phyloP scores from a whole-genome alignment of 2,329 filamentous ascomycete genomes.

The Aspergillus sp. region DNA sequence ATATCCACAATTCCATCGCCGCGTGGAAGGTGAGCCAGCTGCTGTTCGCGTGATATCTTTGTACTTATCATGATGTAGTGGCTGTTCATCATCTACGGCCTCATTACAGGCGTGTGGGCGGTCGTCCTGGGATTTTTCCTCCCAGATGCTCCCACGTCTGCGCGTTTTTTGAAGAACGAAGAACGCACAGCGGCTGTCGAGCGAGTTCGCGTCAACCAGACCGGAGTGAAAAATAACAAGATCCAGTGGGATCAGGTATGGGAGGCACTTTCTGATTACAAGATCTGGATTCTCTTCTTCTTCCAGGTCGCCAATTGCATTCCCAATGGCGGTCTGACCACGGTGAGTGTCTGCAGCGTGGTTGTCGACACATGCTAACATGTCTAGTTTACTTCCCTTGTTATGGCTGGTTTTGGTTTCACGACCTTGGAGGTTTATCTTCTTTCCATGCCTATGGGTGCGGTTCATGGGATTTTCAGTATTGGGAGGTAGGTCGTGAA shows the following conservation, averaged over 20 bases:
- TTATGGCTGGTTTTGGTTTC: conserved; percentile 18
- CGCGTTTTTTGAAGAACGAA: not conserved
- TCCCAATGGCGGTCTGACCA: not conserved
- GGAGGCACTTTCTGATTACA: not conserved
- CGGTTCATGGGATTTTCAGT: conserved; percentile 9
- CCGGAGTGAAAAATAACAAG: conserved; percentile 1
- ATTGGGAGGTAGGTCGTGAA: not conserved
- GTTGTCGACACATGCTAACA: not conserved
- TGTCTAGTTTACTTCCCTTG: conserved; percentile 15
- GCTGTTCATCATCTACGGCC: conserved; percentile 3
- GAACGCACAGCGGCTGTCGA: not conserved
- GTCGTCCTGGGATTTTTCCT: not conserved
- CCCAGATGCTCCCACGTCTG: not conserved
- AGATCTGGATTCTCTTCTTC: not conserved
- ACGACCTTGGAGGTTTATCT: conserved; percentile 17
- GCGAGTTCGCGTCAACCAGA: not conserved
- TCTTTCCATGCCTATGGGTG: conserved; percentile 10
- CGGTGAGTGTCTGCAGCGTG: not conserved
- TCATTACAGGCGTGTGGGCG: not conserved
- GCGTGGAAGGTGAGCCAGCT: conserved; percentile 18
- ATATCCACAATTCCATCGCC: conserved; percentile 23
- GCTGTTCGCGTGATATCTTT: no score
- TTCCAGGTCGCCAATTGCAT: not conserved
- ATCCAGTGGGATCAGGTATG: not conserved
- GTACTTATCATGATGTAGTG: not conserved